Evolutionary conservation across 106 monocot species (phyloP).

Genomic region (Dendrobium chrysotoxum): DNA sequence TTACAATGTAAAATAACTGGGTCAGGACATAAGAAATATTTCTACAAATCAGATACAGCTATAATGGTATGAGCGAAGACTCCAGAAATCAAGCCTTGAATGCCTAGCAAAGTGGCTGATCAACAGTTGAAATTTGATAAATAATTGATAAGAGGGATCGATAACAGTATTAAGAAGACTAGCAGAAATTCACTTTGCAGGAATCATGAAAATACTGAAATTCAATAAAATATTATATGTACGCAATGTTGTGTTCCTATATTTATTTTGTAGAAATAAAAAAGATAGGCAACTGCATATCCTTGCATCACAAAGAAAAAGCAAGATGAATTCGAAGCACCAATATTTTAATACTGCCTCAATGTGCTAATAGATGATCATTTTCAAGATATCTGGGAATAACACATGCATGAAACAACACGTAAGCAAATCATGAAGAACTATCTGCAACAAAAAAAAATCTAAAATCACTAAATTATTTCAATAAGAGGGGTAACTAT

Average conservation of each 20-base stretch:
- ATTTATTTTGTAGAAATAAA: background rate
- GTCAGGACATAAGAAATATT: background rate
- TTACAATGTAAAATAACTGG: too few relatives aligned
- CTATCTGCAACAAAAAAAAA: background rate
- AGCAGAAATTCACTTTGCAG: background rate
- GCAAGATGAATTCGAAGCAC: background rate
- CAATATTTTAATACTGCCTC: too few relatives aligned
- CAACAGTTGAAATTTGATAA: background rate
- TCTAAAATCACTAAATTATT: background rate
- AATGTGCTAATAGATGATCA: background rate
- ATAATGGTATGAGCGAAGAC: background rate
- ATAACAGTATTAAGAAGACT: background rate
- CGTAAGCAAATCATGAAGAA: background rate
- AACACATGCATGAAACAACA: background rate
- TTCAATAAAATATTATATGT: background rate
- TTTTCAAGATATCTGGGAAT: background rate
- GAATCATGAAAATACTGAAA: background rate
- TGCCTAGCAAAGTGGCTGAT: background rate
- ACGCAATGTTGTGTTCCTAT: background rate
- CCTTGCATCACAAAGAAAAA: background rate
- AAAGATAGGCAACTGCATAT: background rate
- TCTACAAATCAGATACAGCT: background rate
- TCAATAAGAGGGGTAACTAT: background rate
- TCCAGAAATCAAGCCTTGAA: background rate
- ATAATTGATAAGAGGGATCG: background rate